phyloP scores from a whole-genome alignment of 345 rosid genomes.

The Populus deltoides region DNA sequence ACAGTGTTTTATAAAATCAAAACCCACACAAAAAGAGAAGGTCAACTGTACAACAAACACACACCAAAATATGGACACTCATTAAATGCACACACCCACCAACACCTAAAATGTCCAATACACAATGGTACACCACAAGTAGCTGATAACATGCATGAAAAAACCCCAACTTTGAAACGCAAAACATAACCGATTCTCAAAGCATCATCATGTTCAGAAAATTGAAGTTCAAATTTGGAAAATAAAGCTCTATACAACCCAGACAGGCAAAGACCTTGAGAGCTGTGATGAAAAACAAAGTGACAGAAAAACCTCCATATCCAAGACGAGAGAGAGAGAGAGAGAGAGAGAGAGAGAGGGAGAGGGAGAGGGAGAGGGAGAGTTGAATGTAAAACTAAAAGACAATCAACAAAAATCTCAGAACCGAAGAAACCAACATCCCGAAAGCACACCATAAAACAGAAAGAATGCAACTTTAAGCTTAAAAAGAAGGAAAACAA shows the following conservation, averaged over 20 bases:
- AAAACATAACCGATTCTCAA: not conserved
- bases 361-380: not conserved
- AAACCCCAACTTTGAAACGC: not conserved
- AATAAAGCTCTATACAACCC: not conserved
- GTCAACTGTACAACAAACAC: constrained; percentile 1
- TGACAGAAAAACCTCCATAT: not conserved
- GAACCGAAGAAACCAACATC: not conserved
- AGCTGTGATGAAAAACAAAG: not conserved
- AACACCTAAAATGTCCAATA: not conserved
- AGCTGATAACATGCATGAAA: not conserved
- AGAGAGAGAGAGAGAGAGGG: not conserved
- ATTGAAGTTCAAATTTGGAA: not conserved
- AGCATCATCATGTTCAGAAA: constrained; percentile 7
- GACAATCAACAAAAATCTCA: not conserved
- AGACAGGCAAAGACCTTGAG: not conserved
- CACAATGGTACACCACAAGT: not conserved
- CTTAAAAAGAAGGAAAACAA: not conserved
- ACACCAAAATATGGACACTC: not conserved
- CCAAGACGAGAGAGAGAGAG: not conserved
- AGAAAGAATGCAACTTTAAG: not conserved
- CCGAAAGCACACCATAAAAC: not conserved
- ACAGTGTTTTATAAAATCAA: not conserved
- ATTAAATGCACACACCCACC: constrained; percentile 21
- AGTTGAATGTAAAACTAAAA: not conserved
- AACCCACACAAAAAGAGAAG: not conserved